Evolutionary conservation across 495 filamentous ascomycete genomes (phyloP).

Genomic region (Tricharina praecox): DNA sequence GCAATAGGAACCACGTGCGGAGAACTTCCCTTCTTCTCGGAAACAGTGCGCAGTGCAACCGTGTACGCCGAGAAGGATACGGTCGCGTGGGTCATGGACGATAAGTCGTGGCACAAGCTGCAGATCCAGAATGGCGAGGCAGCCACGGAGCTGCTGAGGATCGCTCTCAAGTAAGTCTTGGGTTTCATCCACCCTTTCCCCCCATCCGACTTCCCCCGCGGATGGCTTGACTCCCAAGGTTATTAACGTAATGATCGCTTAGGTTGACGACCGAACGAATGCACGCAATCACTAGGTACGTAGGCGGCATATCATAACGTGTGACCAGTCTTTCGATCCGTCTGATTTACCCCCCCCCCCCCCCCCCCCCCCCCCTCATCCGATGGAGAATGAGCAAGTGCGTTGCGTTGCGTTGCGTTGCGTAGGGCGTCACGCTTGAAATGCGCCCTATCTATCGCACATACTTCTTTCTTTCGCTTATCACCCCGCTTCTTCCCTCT

Average conservation of each 20-base stretch:
- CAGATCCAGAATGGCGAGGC: constrained; percentile 54
- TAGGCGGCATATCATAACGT: constrained; percentile 20
- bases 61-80: constrained; percentile 66
- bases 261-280: constrained; percentile 24
- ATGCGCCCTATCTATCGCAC: no score
- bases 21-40: constrained; percentile 87
- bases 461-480: no score
- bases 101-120: constrained; percentile 49
- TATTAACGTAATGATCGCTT: background rate
- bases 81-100: constrained; percentile 64
- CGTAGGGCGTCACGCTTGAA: no score
- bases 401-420: background rate
- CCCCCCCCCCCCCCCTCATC: no score
- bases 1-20: constrained; percentile 95
- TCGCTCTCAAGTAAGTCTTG: constrained; percentile 52
- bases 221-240: constrained; percentile 48
- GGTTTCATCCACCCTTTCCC: constrained; percentile 41
- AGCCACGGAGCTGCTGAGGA: constrained; percentile 64
- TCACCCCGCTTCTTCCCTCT: no score
- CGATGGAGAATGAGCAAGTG: no score
- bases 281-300: constrained; percentile 57
- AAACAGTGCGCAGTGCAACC: constrained; percentile 70
- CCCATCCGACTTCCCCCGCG: no score
- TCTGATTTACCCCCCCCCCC: no score
- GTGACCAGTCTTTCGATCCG: no score